These are phyloP conservation scores for Mitragyna speciosa DNA, from an alignment of 257 asterid species.

Conservation along the genomic window DNA sequence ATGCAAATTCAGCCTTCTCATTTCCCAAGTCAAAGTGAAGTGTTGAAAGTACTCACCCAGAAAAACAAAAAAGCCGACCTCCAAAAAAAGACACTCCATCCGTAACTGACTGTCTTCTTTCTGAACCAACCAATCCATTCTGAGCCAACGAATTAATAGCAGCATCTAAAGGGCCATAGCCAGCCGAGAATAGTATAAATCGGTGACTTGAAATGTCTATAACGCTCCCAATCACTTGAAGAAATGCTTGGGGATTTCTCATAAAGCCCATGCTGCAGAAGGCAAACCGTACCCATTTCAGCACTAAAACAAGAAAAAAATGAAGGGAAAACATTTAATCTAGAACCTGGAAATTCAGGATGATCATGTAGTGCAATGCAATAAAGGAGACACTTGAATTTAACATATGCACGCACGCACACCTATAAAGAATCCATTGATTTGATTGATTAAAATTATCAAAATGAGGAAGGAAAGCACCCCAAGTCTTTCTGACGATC, in stretches of 20 bases:
- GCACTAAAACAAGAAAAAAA: slow-evolving; percentile 10
- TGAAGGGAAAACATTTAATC: slow-evolving; percentile 12
- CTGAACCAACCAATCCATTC: slow-evolving; percentile 40
- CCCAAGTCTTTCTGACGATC: neutral
- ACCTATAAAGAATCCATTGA: neutral
- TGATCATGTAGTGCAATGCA: neutral
- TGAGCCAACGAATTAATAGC: slow-evolving; percentile 50
- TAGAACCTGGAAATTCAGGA: slow-evolving; percentile 4
- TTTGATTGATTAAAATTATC: slow-evolving; percentile 2
- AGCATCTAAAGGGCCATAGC: slow-evolving; percentile 73
- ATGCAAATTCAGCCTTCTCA: neutral
- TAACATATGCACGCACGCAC: neutral
- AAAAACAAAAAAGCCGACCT: slow-evolving; percentile 68
- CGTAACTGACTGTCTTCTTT: slow-evolving; percentile 40
- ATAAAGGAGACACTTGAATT: neutral
- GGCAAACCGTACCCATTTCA: slow-evolving; percentile 14
- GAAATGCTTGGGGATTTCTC: slow-evolving; percentile 30
- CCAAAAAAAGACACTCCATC: slow-evolving; percentile 60
- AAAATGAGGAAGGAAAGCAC: neutral
- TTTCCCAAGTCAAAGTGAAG: slow-evolving; percentile 6
- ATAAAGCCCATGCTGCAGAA: slow-evolving; percentile 89
- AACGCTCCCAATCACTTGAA: slow-evolving; percentile 30
- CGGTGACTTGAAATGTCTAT: slow-evolving; percentile 50
- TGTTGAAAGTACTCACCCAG: slow-evolving; percentile 58
- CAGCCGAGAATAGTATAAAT: slow-evolving; percentile 77